These are phyloP conservation scores for Talaromyces borbonicus DNA, from an alignment of 495 filamentous ascomycete genomes.

Conservation along the genomic window DNA sequence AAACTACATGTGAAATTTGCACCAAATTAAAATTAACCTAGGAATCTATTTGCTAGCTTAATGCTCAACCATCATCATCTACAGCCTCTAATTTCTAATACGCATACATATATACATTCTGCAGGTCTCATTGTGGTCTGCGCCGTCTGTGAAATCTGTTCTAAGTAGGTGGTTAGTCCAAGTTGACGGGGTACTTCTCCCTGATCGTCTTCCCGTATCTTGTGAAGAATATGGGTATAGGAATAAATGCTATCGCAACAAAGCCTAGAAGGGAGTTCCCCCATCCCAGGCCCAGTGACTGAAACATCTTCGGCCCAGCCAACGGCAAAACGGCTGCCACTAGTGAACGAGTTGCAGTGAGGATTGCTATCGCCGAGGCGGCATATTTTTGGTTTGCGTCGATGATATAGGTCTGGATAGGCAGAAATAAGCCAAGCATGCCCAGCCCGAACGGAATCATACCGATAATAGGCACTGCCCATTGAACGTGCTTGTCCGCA, in stretches of 20 bases:
- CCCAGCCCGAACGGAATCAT: conserved; percentile 16
- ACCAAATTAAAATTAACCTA: too few relatives aligned
- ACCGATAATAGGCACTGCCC: conserved; percentile 30
- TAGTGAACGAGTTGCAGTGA: conserved; percentile 46
- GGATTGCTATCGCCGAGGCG: conserved; percentile 48
- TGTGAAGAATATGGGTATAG: conserved; percentile 22
- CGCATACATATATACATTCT: too few relatives aligned
- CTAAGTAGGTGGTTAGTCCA: too few relatives aligned
- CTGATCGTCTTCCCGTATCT: conserved; percentile 22
- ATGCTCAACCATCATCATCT: too few relatives aligned
- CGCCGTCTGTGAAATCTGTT: too few relatives aligned
- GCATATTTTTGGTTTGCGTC: conserved; percentile 32
- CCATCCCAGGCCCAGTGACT: conserved; percentile 51
- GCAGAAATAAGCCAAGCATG: conserved; percentile 19
- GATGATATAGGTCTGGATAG: conserved; percentile 26
- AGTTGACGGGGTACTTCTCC: conserved; percentile 19
- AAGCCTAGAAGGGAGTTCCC: conserved; percentile 58
- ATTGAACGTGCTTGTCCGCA: conserved; percentile 16
- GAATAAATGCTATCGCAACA: conserved; percentile 44
- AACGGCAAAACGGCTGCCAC: conserved; percentile 55
- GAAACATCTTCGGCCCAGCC: conserved; percentile 52
- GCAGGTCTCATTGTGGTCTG: too few relatives aligned
- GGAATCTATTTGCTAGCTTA: too few relatives aligned
- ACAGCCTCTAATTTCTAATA: too few relatives aligned
- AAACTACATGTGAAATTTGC: too few relatives aligned